phyloP scores from a whole-genome alignment of 176 grass and related monocot genomes.

The Hordeum vulgare region MorexV3_pseudomolecules_assembly NC_058518.1:328787181-328787680 shows the following conservation, averaged over 20 bases:
- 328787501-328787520: not conserved
- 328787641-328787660: not conserved
- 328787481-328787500: not conserved
- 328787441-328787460: not conserved
- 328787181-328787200: no score
- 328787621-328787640: constrained; percentile 3
- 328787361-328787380: not conserved
- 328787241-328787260: no score
- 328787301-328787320: no score
- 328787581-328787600: not conserved
- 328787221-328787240: no score
- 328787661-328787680: not conserved
- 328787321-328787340: not conserved
- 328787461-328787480: not conserved
- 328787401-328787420: not conserved
- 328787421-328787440: not conserved
- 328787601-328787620: constrained; percentile 24
- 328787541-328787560: not conserved
- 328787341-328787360: not conserved
- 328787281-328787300: no score
- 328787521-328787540: not conserved
- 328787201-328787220: no score
- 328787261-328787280: no score
- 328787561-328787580: not conserved
- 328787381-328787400: constrained; percentile 9